Conservation (phyloP, 2,329 filamentous ascomycete species). For the Hypoxylon sp. region DNA sequence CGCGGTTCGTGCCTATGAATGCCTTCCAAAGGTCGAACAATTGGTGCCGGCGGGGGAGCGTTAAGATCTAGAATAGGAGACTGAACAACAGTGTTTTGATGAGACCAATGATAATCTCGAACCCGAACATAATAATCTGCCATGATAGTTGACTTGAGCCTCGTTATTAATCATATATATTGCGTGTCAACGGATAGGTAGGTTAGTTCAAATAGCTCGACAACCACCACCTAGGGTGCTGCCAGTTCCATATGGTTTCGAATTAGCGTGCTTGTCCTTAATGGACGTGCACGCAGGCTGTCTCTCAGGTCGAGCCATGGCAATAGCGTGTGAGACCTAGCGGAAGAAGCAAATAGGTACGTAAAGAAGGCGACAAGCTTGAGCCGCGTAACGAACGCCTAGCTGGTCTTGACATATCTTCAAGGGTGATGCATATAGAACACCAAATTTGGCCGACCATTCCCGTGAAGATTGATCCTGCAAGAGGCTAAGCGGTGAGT, state of each 20-base stretch:
- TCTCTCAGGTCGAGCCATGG: neutral
- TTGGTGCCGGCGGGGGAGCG: slow-evolving; percentile 21
- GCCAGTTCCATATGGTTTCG: neutral
- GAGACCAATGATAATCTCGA: slow-evolving; percentile 47
- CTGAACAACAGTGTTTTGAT: slow-evolving; percentile 45
- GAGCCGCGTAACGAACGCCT: neutral
- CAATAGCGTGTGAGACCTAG: slow-evolving; percentile 13
- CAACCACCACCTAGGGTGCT: neutral
- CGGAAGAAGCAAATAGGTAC: slow-evolving; percentile 28
- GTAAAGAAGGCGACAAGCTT: neutral
- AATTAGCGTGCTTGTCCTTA: neutral
- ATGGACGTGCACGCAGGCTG: slow-evolving; percentile 4
- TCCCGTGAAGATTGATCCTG: slow-evolving; percentile 10
- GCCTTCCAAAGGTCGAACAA: slow-evolving; percentile 46
- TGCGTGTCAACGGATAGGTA: slow-evolving; percentile 5
- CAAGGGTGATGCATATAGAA: slow-evolving; percentile 8
- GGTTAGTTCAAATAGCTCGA: neutral
- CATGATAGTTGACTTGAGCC: slow-evolving; percentile 23
- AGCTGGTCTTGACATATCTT: slow-evolving; percentile 12
- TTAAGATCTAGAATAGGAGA: slow-evolving; percentile 45
- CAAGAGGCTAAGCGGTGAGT: slow-evolving; percentile 17
- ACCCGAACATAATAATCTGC: slow-evolving; percentile 44
- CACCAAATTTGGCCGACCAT: neutral
- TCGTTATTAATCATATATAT: slow-evolving; percentile 11
- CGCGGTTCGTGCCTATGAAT: slow-evolving; percentile 44